Evolutionary conservation across 805 yeast species (phyloP), one percentile per base, ranked within the genome.

Genomic region (Pichia exigua): DNA sequence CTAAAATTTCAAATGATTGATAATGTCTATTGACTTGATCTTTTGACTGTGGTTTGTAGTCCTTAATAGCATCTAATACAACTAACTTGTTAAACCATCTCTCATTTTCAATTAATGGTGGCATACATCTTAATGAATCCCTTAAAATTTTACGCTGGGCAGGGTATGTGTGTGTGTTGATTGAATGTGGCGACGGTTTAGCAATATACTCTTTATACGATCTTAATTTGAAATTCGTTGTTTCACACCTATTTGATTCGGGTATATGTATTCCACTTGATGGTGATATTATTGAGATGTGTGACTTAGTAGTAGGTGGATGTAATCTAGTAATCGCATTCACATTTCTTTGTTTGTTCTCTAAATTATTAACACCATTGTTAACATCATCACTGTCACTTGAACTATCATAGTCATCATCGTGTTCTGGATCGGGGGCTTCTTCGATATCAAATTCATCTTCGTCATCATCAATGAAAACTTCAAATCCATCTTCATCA

Each of bases 61-160:
- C 44, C 30, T 48, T 46, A 2, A 10, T 24, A 30, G 46, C 30
- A 42, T 65, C 68, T 10, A 63, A 47, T 13, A 68, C 69, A 17
- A 68, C 42, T 38, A 32, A 61, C 24, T 57, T 56, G 18, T 70
- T 70, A 2, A 67, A 55, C 73, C 73, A 69, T 46, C 65, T 57
- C 40, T 69, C 72, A 51, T 63, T 64, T 9, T 65, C 59, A 1
- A 60, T 27, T 48, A 69, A 51, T 10, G 68, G 62, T 1, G 63
- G 56, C 65, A 69, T 68, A 50, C 73, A 69, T 17, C 72, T 49
- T 7, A 69, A 56, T 7, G 68, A 59, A 52, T 69, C 72, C 21
- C 67, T 54, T 39, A 67, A 32, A 3, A 64, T 48, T 44, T 64
- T 65, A 28, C 64, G 57, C 10, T 59, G 54, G 3, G 65, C 53